These are phyloP conservation scores for Salix brachista DNA, from an alignment of 345 rosid genomes.

Conservation along the genomic window DNA sequence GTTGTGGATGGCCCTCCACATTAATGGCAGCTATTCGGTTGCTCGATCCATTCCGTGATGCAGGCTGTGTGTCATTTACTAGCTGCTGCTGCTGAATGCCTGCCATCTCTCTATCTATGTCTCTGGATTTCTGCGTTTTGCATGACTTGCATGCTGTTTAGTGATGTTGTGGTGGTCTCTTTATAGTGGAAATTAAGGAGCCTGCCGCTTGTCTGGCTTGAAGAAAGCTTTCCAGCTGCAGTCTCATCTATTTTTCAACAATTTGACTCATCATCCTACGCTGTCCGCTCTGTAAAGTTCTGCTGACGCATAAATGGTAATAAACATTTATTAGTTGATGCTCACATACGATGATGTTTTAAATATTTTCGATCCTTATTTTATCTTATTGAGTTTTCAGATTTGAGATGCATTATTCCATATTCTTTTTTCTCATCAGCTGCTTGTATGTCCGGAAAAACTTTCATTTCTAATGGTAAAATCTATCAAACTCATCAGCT, in stretches of 20 bases:
- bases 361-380: neutral
- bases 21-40: conserved; percentile 35
- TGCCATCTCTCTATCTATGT: conserved; percentile 18
- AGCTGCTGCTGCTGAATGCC: conserved; percentile 17
- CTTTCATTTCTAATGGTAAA: too few species aligned
- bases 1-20: conserved; percentile 18
- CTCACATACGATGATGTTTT: neutral
- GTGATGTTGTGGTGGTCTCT: neutral
- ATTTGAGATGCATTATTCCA: neutral
- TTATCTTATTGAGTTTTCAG: neutral
- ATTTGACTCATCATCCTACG: neutral
- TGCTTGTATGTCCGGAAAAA: too few species aligned
- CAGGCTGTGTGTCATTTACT: conserved; percentile 8
- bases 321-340: neutral
- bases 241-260: too few species aligned
- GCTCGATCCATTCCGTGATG: conserved; percentile 26
- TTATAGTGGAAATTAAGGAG: neutral
- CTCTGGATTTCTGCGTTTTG: neutral
- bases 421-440: neutral
- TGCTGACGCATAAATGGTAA: neutral
- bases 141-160: neutral
- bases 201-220: neutral
- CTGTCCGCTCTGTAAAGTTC: neutral
- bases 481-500: too few species aligned
- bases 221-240: neutral